Base-by-base conservation (phyloP, 140 eudicot genomes). In the Oenanthe javanica region DNA sequence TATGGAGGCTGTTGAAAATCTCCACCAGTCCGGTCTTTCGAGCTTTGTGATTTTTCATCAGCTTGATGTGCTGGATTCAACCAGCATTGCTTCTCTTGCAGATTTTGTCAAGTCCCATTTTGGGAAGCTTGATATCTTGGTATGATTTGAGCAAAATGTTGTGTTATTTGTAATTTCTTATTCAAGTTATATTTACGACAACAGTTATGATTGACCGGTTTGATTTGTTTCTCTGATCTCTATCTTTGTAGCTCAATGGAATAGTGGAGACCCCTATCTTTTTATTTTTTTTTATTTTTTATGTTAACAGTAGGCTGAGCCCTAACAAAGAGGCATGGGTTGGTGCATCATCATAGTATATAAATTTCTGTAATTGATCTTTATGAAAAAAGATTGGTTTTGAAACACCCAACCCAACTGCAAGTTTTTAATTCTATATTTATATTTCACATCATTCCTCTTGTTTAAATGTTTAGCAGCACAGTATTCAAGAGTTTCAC, bases 1-100 rank as follows among this genome's bases (percentile, higher is more conserved):
- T 9, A 61, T 70, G 43, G 89, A 87, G 70, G 90, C 97, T 19
- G 86, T 89, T 76, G 85, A 81, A 7, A 86, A 81, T 11, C 87
- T 91, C 72, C 82, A 82, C 64, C 82, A 57, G 6, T 83, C 84
- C 11, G 85, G 89, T 25, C 72, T 86, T 16, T 81, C 90, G 40
- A 85, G 84, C 81, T 46, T 46, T 64, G 9, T 71, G 31, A 45
- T 72, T 71, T 69, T 76, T 14, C 72, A 48, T 78, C 72, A 77
- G 80, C 70, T 77, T 52, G 80, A 77, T 54, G 69, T 77, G 70
- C n/a, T 16, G 36, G 61, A 77, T 14, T 23, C 80, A 8, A 27
- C 50, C 61, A 77, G 80, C 50, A 54, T 77, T 77, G 50, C 69
- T 54, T 54, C 70, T 25, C 23, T 77, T 0, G 71, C 51, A 18